Base-by-base conservation (phyloP, 257 asterid genomes). In the Eustoma russellianum region DNA sequence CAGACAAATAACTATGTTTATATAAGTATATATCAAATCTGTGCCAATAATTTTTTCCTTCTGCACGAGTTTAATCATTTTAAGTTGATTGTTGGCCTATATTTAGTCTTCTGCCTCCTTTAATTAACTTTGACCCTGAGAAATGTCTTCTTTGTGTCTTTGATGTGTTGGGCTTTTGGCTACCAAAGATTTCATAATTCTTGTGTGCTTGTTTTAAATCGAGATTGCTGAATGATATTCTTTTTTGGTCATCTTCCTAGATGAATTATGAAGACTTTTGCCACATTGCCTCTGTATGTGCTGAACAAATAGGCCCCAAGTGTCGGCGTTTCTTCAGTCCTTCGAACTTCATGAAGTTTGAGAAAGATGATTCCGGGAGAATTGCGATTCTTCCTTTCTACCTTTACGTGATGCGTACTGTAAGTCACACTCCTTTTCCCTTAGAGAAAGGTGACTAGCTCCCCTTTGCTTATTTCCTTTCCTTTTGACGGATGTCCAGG, bases 251-350 rank as follows among this genome's bases (percentile, higher is more conserved):
- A 60, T 67, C 63, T 59, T 4, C 30, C 67, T 53, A 88, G 99
- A 92, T 92, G 99, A 92, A 92, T 66, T 92, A 92, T 72, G 99
- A 92, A 76, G 99, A 92, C 85, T 92, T 92, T 71, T 92, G 99
- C 89, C 97, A 92, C 83, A 92, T 92, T 65, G 99, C 99, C 71
- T 79, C 99, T 5, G 94, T 92, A 57, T 92, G 99, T 70, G 74
- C 97, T 50, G 97, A 85, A 70, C 99, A 92, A 75, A 92, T 92
- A 66, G 99, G 99, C 66, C 83, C 88, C 58, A 88, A 92, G 76
- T 81, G 95, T 67, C 82, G 94, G 50, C 88, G 94, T 44, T 92
- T 92, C 74, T 88, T 85, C 72, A 92, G 97, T 64, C 94, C 97
- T 53, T 88, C 99, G n/a, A 88, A 92, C 77, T 92, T 92, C 88